A percentile compares a stretch with the other conserved stretches of the same genome.
These are phyloP conservation scores for Linnemannia zychae DNA, from an alignment of 192 early-diverging fungal species.

Conservation along the genomic window DNA sequence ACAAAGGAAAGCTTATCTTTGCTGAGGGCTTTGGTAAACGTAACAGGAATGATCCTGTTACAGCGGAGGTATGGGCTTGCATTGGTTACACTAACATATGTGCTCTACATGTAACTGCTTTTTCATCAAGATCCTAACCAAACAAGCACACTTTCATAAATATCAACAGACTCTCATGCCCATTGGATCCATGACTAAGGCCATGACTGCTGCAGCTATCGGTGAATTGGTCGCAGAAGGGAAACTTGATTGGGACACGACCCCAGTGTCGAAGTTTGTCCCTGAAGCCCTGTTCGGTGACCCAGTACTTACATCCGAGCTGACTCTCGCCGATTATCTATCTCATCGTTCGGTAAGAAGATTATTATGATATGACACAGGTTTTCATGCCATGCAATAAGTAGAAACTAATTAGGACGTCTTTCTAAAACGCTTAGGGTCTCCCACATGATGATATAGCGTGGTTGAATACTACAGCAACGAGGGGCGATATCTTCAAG, in stretches of 20 bases:
- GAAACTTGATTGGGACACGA: slow-evolving; percentile 35
- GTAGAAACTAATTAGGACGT: background rate
- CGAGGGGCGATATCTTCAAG: slow-evolving; percentile 18
- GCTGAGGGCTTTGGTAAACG: slow-evolving; percentile 32
- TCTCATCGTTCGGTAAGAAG: slow-evolving; percentile 42
- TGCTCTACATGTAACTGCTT: background rate
- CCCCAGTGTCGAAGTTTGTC: slow-evolving; percentile 29
- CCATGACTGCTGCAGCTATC: slow-evolving; percentile 22
- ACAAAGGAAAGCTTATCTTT: slow-evolving; percentile 32
- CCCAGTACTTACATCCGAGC: slow-evolving; percentile 17
- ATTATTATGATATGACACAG: background rate
- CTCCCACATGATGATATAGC: background rate
- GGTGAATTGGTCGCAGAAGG: slow-evolving; percentile 39
- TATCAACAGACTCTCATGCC: slow-evolving; percentile 27
- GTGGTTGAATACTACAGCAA: background rate
- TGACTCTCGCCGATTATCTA: slow-evolving; percentile 29
- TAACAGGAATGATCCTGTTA: slow-evolving; percentile 23
- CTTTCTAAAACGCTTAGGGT: background rate
- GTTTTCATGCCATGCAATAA: background rate
- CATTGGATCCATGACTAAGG: slow-evolving; percentile 35
- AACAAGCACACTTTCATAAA: background rate
- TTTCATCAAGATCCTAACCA: background rate
- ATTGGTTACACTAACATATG: background rate
- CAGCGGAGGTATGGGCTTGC: slow-evolving; percentile 18
- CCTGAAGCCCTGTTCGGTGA: slow-evolving; percentile 19